A percentile compares a stretch with the other conserved stretches of the same genome.
phyloP scores from a whole-genome alignment of 23 red algal species.

The Cyanidiococcus yangmingshanensis region DNA sequence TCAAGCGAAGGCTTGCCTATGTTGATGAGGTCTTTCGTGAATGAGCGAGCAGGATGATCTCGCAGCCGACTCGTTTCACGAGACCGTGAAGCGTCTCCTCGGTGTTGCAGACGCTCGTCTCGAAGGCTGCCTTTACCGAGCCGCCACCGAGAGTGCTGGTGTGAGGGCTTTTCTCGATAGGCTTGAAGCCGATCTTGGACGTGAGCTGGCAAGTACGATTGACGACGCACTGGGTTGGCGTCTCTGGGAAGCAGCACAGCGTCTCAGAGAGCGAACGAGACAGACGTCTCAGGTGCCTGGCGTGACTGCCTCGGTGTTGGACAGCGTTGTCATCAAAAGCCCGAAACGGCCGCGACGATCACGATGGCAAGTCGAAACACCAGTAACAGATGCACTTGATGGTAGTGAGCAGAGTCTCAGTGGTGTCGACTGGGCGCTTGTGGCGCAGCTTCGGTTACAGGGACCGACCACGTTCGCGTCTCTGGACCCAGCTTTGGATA shows the following conservation, averaged over 20 bases:
- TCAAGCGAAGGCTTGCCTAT: too few species aligned
- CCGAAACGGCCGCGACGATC: neutral
- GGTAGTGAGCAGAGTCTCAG: neutral
- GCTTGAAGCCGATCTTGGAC: neutral
- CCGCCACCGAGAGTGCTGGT: neutral
- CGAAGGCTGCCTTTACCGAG: neutral
- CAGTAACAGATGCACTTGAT: neutral
- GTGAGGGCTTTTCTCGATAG: neutral
- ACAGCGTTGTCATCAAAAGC: too few species aligned
- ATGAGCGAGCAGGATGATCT: too few species aligned
- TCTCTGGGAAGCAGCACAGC: neutral
- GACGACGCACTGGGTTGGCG: neutral
- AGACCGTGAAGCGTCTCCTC: too few species aligned
- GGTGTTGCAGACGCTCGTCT: neutral
- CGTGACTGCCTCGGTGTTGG: too few species aligned
- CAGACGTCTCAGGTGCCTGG: too few species aligned
- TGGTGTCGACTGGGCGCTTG: neutral
- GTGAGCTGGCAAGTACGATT: neutral
- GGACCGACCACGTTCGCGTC: too few species aligned
- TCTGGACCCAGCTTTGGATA: too few species aligned
- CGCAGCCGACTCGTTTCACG: too few species aligned
- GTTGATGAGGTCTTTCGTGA: too few species aligned
- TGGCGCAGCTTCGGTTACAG: too few species aligned
- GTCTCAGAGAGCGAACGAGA: too few species aligned
- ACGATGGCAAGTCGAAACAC: neutral